Evolutionary conservation across 345 rosid species (phyloP), one percentile per base, ranked within the genome.

Genomic region (Carallia pectinifolia): DNA sequence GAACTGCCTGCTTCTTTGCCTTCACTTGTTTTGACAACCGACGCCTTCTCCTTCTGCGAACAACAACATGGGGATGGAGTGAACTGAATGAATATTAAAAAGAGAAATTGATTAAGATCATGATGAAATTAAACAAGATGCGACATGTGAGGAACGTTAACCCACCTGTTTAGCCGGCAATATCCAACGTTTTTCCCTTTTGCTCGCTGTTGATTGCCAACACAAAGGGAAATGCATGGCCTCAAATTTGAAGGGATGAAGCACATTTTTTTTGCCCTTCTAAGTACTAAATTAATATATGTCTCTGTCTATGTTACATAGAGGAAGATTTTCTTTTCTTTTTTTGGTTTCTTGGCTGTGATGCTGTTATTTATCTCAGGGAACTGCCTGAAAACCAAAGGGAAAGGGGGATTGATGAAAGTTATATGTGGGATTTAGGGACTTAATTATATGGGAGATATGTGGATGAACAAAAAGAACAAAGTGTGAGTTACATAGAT

Each of bases 11-110:
- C 62, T n/a, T 74, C 74, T 58, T 74, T 71, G 70, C 72, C 69
- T 68, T 65, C 44, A 36, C 65, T 53, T 80, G 73, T 66, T 70
- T 74, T 48, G 69, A 53, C 38, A 29, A 53, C 17, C 37, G 16
- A 2, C 76, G 58, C 63, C 59, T 48, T 36, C 81, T 73, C 80
- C 85, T 81, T 65, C 89, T 82, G 74, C 75, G 62, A 7, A 39
- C 59, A 37, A n/a, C 44, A 5, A 47, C 13, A 15, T 4, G 17
- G 3, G 4, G 13, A 15, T 4, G 17, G 3, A 4, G 13, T 15
- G 50, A 44, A 44, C 17, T 44, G 61, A 18, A 61, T 44, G 61
- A 18, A 61, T 13, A 31, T 55, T 23, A 18, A 67, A 23, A 58
- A 44, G 38, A 67, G 39, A 59, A 58, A 62, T 44, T 68, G 23